phyloP scores from a whole-genome alignment of 2,329 filamentous ascomycete genomes.

The Phaeomoniella chlamydospora region DNA sequence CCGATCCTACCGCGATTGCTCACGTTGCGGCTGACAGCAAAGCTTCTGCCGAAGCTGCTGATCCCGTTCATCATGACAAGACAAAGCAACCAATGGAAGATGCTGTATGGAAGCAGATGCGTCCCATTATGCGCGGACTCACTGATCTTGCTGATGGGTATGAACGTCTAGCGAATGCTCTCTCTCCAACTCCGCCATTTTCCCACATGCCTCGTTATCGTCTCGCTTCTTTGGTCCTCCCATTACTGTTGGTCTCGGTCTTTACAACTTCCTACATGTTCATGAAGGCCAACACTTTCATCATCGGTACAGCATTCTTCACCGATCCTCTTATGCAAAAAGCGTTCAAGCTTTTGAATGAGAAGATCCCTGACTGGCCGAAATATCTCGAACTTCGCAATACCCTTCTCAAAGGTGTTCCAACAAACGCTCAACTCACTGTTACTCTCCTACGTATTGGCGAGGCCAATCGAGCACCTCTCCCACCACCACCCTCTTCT shows the following conservation, averaged over 20 bases:
- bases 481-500: conserved; percentile 46
- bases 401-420: conserved; percentile 64
- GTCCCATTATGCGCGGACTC: conserved; percentile 55
- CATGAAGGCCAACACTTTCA: conserved; percentile 51
- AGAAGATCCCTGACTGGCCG: conserved; percentile 54
- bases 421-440: conserved; percentile 73
- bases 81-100: conserved; percentile 66
- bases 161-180: conserved; percentile 45
- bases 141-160: conserved; percentile 46
- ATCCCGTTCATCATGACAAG: conserved; percentile 48
- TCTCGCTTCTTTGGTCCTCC: conserved; percentile 38
- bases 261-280: conserved; percentile 45
- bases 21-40: conserved; percentile 39
- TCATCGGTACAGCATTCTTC: conserved; percentile 63
- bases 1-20: conserved; percentile 47
- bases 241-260: conserved; percentile 37
- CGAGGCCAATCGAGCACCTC: conserved; percentile 64
- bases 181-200: conserved; percentile 52
- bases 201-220: conserved; percentile 39
- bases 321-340: conserved; percentile 58
- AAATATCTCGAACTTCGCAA: conserved; percentile 58
- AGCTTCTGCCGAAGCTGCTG: conserved; percentile 34
- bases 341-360: conserved; percentile 34
- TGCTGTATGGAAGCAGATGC: conserved; percentile 62
- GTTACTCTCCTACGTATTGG: conserved; percentile 69